phyloP scores from a whole-genome alignment of 176 grass and related monocot genomes.

The Bonia amplexicaulis region DNA sequence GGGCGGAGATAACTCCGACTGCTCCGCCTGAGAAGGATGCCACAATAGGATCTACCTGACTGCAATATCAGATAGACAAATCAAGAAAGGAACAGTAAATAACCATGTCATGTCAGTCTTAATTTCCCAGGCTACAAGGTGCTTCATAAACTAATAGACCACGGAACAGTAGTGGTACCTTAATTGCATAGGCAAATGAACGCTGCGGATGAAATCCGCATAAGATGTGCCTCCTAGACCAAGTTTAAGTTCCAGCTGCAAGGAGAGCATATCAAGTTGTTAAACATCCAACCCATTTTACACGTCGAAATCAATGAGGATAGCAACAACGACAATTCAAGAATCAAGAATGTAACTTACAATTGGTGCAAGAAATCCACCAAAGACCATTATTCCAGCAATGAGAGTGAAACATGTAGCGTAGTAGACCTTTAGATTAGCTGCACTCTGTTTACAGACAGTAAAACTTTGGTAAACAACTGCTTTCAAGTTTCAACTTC shows the following conservation, averaged over 20 bases:
- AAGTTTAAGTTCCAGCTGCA: conserved; percentile 96
- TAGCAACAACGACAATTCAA: conserved; percentile 12
- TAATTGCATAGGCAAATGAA: conserved; percentile 97
- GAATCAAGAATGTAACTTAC: conserved; percentile 53
- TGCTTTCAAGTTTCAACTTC: background rate
- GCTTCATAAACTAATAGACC: background rate
- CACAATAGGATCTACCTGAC: conserved; percentile 95
- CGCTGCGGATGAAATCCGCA: conserved; percentile 72
- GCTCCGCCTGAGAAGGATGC: conserved; percentile 97
- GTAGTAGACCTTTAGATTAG: conserved; percentile 93
- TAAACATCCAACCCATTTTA: background rate
- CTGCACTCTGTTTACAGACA: conserved; percentile 76
- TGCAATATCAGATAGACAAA: conserved; percentile 36
- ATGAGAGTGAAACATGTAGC: conserved; percentile 85
- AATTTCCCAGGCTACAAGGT: background rate
- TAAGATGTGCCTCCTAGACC: conserved; percentile 93
- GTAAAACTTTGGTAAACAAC: conserved; percentile 20
- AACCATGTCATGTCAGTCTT: background rate
- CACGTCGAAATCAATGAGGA: background rate
- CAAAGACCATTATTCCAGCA: conserved; percentile 87
- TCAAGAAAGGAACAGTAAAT: conserved; percentile 12
- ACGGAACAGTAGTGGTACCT: conserved; percentile 50
- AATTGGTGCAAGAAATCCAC: conserved; percentile 94
- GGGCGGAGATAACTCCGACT: conserved; percentile 93
- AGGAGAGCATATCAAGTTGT: conserved; percentile 16